Base-by-base conservation (phyloP, 768 basidiomycete genomes). In the Xanthoconium stramineum region DNA sequence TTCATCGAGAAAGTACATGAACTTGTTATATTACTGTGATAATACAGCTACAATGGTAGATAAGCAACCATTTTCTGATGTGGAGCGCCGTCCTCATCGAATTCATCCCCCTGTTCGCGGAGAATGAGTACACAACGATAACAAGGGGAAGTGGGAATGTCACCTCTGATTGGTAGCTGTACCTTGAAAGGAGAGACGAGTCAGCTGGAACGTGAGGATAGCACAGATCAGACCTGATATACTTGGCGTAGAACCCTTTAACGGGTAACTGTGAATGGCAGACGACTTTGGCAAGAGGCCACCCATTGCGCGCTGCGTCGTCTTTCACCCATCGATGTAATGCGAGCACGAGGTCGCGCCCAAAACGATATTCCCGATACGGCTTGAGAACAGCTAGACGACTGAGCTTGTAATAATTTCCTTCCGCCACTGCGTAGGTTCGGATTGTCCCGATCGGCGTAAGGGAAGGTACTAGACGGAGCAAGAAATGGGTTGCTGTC, bases 11-110 rank as follows among this genome's bases (percentile, higher is more conserved):
- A 57, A 38, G 63, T 49, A 64, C 60, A 66, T 55, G 65, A 63
- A 65, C 57, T 59, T 52, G 59, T 44, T 65, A 66, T 51, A 49
- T 47, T 60, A 66, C 54, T 59, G 46, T 56, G 62, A 55, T 61
- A 64, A 57, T 72, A 69, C 55, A 61, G 64, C 49, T 70, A 69
- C 68, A 74, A 72, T 56, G 80, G 77, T 63, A 89, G 69, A 59
- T 73, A 76, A 62, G 80, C 72, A 57, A 85, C 78, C 90, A 93
- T 90, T 73, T 83, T 85, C 69, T 92, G 90, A 80, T 94, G 91
- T 55, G 88, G 90, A 65, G 82, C 90, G 33, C 90, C 91, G 54
- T 88, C 91, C 74, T 86, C 89, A 71, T 88, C 87, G 74, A 89
- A 91, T 69, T 83, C 80, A 28, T 79, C 78, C 59, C 86, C 87